phyloP scores from a whole-genome alignment of 129 eudicot species.

The Kitagawia praeruptora region DNA sequence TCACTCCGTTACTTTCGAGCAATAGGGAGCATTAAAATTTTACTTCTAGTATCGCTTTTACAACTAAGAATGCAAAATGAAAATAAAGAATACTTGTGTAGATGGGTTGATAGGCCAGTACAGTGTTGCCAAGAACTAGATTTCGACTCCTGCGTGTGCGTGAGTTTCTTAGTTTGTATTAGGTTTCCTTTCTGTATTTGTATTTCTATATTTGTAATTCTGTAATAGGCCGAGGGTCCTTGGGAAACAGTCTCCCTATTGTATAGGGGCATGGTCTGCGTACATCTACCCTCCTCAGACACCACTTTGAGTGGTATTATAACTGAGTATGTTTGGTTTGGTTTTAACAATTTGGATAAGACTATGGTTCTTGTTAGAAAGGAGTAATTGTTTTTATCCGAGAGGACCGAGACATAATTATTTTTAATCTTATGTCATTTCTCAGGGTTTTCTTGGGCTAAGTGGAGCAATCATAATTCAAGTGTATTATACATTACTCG shows the following conservation, averaged over 20 bases:
- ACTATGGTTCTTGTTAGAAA: neutral
- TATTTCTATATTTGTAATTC: too few relatives aligned
- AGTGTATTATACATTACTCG: conserved; percentile 43
- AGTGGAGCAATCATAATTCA: conserved; percentile 88
- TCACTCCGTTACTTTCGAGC: neutral
- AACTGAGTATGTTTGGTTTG: too few relatives aligned
- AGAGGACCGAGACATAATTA: neutral
- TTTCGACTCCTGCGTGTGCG: too few relatives aligned
- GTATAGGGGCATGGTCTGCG: too few relatives aligned
- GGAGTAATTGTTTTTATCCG: neutral
- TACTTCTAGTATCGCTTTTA: neutral
- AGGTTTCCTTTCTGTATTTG: too few relatives aligned
- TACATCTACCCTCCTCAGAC: too few relatives aligned
- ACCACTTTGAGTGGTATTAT: too few relatives aligned
- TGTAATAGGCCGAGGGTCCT: too few relatives aligned
- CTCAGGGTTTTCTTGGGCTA: conserved; percentile 85
- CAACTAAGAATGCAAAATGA: neutral
- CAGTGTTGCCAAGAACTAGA: neutral
- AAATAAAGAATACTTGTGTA: neutral
- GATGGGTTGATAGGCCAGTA: neutral
- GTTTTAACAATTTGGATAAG: neutral
- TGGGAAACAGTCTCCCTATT: too few relatives aligned
- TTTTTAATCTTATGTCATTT: neutral
- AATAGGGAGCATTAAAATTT: too few relatives aligned
- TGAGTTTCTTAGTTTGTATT: too few relatives aligned